phyloP scores from a whole-genome alignment of 2,329 filamentous ascomycete genomes.

The Zelopaecilomyces penicillatus region DNA sequence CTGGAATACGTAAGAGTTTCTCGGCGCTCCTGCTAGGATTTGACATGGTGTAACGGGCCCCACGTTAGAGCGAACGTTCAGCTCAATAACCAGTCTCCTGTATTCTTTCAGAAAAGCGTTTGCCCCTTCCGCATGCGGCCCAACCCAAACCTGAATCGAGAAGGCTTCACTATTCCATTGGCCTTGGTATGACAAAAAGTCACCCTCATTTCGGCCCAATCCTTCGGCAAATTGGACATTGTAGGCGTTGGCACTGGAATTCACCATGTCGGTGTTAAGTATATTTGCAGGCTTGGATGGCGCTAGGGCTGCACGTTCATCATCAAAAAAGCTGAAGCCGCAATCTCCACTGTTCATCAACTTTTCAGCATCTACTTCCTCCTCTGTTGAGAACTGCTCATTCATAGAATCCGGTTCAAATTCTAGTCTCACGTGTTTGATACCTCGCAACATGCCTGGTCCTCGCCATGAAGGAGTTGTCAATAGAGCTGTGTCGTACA shows the following conservation, averaged over 20 bases:
- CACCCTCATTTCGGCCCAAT: not conserved
- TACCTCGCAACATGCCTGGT: constrained; percentile 38
- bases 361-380: constrained; percentile 32
- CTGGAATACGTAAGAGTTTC: constrained; percentile 36
- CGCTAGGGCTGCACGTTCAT: constrained; percentile 11
- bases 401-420: constrained; percentile 38
- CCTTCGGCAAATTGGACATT: constrained; percentile 5
- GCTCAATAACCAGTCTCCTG: constrained; percentile 33
- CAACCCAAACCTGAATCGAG: constrained; percentile 38
- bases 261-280: not conserved
- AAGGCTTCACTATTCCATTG: constrained; percentile 19
- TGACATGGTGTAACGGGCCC: constrained; percentile 42
- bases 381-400: constrained; percentile 23
- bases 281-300: not conserved
- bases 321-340: constrained; percentile 39
- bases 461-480: constrained; percentile 24
- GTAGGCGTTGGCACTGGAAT: constrained; percentile 4
- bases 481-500: constrained; percentile 23
- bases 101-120: constrained; percentile 38
- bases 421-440: constrained; percentile 47
- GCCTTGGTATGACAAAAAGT: constrained; percentile 16
- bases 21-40: constrained; percentile 40
- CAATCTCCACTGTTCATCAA: constrained; percentile 31
- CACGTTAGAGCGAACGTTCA: constrained; percentile 26
- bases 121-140: constrained; percentile 23